phyloP scores from a whole-genome alignment of 1,284 basidiomycete species.

The Austroboletus novae-zelandiae region DNA sequence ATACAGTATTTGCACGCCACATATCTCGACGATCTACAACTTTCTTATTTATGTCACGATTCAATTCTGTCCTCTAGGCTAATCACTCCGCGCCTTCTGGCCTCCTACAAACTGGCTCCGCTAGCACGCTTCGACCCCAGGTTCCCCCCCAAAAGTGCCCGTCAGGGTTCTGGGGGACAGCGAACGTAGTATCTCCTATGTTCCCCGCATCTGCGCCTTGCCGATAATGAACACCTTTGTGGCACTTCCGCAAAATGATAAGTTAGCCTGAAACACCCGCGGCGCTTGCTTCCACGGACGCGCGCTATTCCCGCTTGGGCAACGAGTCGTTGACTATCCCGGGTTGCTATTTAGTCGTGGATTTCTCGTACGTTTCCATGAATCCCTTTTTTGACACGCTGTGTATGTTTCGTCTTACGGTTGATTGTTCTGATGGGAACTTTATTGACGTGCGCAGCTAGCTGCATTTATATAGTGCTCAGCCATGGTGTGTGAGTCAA shows the following conservation, averaged over 20 bases:
- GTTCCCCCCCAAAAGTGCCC: neutral
- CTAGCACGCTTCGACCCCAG: neutral
- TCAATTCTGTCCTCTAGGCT: constrained; percentile 9
- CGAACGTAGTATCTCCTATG: neutral
- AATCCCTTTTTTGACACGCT: neutral
- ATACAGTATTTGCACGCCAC: constrained; percentile 8
- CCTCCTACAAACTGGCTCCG: neutral
- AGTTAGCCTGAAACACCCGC: constrained; percentile 6
- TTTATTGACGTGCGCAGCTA: neutral
- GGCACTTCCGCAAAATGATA: neutral
- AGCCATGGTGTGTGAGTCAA: too few relatives aligned
- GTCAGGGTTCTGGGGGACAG: constrained; percentile 1
- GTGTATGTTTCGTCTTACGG: neutral
- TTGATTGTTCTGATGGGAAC: neutral
- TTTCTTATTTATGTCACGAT: constrained; percentile 1
- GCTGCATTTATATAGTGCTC: neutral
- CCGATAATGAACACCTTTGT: constrained; percentile 7
- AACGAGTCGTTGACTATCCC: neutral
- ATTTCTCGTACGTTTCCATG: neutral
- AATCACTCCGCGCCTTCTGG: constrained; percentile 2
- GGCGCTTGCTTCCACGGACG: neutral
- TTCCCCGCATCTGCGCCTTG: neutral
- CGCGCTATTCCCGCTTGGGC: constrained; percentile 2
- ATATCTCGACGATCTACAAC: constrained; percentile 1
- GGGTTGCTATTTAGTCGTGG: neutral